phyloP scores from a whole-genome alignment of 257 asterid genomes.

The Linaria vulgaris region DNA sequence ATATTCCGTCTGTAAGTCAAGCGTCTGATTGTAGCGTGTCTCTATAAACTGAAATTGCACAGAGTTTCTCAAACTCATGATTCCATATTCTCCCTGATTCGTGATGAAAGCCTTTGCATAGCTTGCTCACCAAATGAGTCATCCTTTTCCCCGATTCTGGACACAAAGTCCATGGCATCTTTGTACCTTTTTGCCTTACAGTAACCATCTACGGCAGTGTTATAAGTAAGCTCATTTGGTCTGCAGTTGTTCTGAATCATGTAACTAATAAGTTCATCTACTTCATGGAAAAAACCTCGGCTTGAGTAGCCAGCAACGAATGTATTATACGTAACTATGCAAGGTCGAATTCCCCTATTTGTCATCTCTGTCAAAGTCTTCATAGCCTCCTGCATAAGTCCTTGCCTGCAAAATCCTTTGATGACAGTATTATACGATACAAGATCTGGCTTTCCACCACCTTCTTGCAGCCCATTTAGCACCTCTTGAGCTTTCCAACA shows the following conservation, averaged over 20 bases:
- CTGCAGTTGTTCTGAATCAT: constrained; percentile 80
- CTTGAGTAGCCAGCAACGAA: constrained; percentile 79
- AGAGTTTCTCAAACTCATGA: constrained; percentile 33
- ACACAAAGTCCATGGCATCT: constrained; percentile 74
- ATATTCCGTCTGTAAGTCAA: neutral
- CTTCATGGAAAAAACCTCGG: constrained; percentile 69
- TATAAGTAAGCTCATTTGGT: constrained; percentile 85
- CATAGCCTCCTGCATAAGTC: constrained; percentile 86
- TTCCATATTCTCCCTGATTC: constrained; percentile 68
- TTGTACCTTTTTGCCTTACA: constrained; percentile 66
- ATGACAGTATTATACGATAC: constrained; percentile 92
- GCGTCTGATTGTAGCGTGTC: neutral
- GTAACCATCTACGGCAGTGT: constrained; percentile 74
- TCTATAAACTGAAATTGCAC: neutral
- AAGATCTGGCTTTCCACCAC: constrained; percentile 73
- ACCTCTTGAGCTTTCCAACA: constrained; percentile 96
- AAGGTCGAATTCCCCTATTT: constrained; percentile 67
- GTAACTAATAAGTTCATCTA: constrained; percentile 62
- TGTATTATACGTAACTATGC: constrained; percentile 82
- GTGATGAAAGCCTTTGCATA: constrained; percentile 55
- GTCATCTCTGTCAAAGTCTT: constrained; percentile 75
- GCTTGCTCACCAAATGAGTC: constrained; percentile 44
- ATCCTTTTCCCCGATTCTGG: constrained; percentile 55
- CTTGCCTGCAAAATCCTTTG: constrained; percentile 92
- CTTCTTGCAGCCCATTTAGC: constrained; percentile 54